Base-by-base conservation (phyloP, 78 protist species). In the Creolimax fragrantissima region DNA sequence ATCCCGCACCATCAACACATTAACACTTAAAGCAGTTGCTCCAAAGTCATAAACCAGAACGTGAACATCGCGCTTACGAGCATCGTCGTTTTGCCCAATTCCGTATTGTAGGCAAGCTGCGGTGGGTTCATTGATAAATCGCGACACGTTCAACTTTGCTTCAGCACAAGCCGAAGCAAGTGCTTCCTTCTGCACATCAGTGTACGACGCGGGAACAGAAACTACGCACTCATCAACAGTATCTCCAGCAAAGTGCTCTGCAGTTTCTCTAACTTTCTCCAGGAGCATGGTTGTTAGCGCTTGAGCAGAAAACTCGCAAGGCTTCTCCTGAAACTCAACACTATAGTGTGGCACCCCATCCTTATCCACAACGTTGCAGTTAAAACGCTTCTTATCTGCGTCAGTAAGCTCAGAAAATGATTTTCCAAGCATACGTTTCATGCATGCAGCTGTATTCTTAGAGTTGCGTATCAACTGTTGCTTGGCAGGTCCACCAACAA, bases 21-120 rank as follows among this genome's bases (percentile, higher is more conserved):
- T 95, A 41, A 97, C 97, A 43, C 96, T 98, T 91, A 97, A 97
- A 81, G 98, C 97, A 43, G 98, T 98, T n/a, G 98, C 99, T 7
- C 99, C 99, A 44, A 98, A 91, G 91, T 98, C 99, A 94, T 94
- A 98, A 67, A 98, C 96, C 45, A 97, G 96, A 39, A 98, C 93
- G 94, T 94, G 93, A 5, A 41, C 42, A 93, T 97, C 99, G 17
- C 89, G 74, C 74, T 58, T 58, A 24, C 74, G 74, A 58, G 11
- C 94, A 11, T 35, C 90, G 35, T 35, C 89, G 91, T 91, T 92
- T 94, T 96, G 96, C 93, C 97, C 97, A 35, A 98, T 92, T 41
- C 99, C 99, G 94, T 98, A 98, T 39, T 98, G 99, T 42, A 98
- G 92, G 41, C 99, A 98, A 43, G 99, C 98, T 84, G 99, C 99